Evolutionary conservation across 1,284 basidiomycete genomes (phyloP), one percentile per base, ranked within the genome.

Genomic region (Cystobasidium sp.): DNA sequence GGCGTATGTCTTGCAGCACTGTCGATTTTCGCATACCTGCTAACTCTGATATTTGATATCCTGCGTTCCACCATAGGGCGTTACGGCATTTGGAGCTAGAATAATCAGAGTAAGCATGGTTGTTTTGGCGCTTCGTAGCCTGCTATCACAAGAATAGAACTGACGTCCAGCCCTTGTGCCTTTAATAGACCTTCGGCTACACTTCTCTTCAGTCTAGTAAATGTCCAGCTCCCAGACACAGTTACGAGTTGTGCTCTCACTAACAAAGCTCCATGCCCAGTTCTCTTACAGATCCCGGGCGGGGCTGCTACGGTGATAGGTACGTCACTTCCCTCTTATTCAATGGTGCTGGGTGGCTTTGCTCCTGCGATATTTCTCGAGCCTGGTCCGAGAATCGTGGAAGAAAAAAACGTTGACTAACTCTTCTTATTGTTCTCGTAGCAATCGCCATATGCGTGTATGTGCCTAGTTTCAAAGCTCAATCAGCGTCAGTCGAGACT

Each of bases 361-460:
- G 31, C 31, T 31, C 31, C 31, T 31, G 31, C 31, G 31, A 31
- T 31, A 31, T 31, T 5, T 31, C 5, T 31, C 31, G 31, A 31
- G 31, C 31, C 31, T 31, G 31, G 31, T 31, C 31, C 31, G 31
- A 31, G 31, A 31, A 31, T 31, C 1, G 31, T 31, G 31, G 31
- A 5, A 31, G 5, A 31, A 5, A 31, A 31, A 31, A 31, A 2
- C 31, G 31, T 31, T 31, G 31, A 6, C 9, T 53, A 22, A 12
- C 24, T 4, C 51, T 53, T 18, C n/a, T 22, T 6, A n/a, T 53
- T 53, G 51, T 24, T 20, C 52, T 24, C 9, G 9, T n/a, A 56
- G 53, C 53, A 24, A 56, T 56, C 31, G 53, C 53, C 22, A 56
- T 56, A 10, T 56, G 53, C 53, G 53, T 56, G 53, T 56, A 56